These are phyloP conservation scores for Pleurotus ostreatus DNA, from an alignment of 768 basidiomycete species.

Conservation along the genomic window DNA sequence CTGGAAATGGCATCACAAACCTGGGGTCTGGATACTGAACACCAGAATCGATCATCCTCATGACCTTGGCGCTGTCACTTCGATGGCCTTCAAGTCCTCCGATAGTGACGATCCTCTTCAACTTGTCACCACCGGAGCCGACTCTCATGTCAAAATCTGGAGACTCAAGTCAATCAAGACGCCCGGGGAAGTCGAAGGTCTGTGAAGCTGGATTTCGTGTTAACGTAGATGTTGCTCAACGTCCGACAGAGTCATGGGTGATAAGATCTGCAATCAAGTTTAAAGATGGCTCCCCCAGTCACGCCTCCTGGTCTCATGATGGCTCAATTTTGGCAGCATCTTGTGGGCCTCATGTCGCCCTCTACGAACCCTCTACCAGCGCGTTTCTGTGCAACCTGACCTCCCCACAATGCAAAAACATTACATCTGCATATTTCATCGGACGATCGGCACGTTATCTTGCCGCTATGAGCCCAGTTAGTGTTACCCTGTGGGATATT, in stretches of 20 bases:
- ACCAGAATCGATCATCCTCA: conserved; percentile 90
- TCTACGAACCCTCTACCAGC: conserved; percentile 72
- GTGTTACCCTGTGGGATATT: conserved; percentile 72
- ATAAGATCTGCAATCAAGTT: conserved; percentile 68
- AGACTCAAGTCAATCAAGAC: conserved; percentile 44
- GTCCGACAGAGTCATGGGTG: conserved; percentile 67
- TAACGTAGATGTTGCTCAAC: not conserved
- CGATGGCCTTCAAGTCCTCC: conserved; percentile 64
- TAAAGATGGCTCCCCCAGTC: conserved; percentile 61
- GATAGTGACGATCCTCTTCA: conserved; percentile 27
- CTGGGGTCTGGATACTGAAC: conserved; percentile 68
- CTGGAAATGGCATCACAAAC: conserved; percentile 78
- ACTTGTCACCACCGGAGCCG: conserved; percentile 72
- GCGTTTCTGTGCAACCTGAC: conserved; percentile 56
- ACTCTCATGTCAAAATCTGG: conserved; percentile 82
- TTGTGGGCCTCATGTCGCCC: conserved; percentile 58
- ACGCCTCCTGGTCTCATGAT: conserved; percentile 79
- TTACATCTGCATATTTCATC: conserved; percentile 55
- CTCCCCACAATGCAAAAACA: conserved; percentile 45
- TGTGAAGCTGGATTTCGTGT: conserved; percentile 17
- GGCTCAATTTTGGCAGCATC: conserved; percentile 79
- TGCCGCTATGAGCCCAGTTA: conserved; percentile 42
- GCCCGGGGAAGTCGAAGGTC: conserved; percentile 52
- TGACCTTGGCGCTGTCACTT: conserved; percentile 56
- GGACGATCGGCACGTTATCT: conserved; percentile 72